Evolutionary conservation across 2,329 filamentous ascomycete species (phyloP).

Genomic region (Xylaria sp.): DNA sequence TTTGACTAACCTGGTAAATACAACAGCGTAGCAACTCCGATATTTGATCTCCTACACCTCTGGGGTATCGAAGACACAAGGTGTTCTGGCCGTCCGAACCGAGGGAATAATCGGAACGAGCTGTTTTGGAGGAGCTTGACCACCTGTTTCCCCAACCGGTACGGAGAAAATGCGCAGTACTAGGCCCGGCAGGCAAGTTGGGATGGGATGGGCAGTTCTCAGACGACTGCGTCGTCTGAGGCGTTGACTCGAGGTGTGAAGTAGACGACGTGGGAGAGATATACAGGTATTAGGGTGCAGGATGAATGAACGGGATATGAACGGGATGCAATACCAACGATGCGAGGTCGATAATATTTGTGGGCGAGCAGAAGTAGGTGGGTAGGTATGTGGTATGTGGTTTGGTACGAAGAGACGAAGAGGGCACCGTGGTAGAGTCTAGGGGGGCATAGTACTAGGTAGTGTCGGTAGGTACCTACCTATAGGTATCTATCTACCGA

Average conservation of each 20-base stretch:
- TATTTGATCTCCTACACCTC: background rate
- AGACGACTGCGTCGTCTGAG: background rate
- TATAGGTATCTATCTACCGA: background rate
- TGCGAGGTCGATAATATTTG: slow-evolving; percentile 15
- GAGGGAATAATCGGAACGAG: slow-evolving; percentile 24
- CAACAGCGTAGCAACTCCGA: background rate
- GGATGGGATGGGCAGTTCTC: background rate
- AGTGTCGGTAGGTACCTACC: too few relatives aligned
- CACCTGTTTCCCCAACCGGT: slow-evolving; percentile 25
- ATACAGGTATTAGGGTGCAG: slow-evolving; percentile 13
- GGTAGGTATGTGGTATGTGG: background rate
- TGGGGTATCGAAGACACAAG: background rate
- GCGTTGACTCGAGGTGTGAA: slow-evolving; percentile 11
- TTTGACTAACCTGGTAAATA: slow-evolving; percentile 19
- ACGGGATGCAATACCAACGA: slow-evolving; percentile 8
- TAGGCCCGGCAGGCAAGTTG: background rate
- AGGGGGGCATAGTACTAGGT: too few relatives aligned
- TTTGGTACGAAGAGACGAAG: too few relatives aligned
- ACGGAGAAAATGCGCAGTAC: slow-evolving; percentile 16
- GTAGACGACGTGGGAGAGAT: slow-evolving; percentile 17
- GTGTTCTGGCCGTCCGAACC: slow-evolving; percentile 4
- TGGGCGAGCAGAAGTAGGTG: background rate
- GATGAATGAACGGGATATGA: background rate
- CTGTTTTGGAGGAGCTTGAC: slow-evolving; percentile 7
- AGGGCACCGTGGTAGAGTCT: too few relatives aligned